phyloP scores from a whole-genome alignment of 2,329 filamentous ascomycete genomes.

The Phialophora chinensis region DNA sequence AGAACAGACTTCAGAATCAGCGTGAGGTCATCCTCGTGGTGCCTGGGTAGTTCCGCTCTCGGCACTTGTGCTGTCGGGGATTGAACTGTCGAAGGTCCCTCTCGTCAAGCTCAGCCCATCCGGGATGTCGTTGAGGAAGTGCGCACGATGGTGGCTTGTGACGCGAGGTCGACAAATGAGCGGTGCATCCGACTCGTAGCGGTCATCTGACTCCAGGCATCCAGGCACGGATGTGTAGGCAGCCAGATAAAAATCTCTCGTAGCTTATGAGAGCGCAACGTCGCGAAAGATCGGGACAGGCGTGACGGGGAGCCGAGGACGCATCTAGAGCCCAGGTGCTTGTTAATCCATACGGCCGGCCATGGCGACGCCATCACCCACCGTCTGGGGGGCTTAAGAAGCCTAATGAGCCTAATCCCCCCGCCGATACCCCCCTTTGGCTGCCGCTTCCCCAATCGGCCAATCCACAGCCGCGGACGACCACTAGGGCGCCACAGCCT shows the following conservation, averaged over 20 bases:
- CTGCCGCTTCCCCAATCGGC: neutral
- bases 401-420: conserved; percentile 8
- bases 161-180: conserved; percentile 8
- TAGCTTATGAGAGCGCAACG: neutral
- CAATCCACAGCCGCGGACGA: conserved; percentile 4
- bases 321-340: conserved; percentile 9
- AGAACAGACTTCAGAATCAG: conserved; percentile 4
- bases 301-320: conserved; percentile 6
- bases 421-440: conserved; percentile 4
- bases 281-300: conserved; percentile 25
- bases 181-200: neutral
- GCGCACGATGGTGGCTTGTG: conserved; percentile 18
- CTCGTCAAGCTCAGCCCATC: neutral
- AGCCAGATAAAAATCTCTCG: conserved; percentile 19
- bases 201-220: conserved; percentile 28
- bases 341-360: conserved; percentile 14
- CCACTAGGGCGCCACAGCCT: conserved; percentile 13
- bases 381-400: conserved; percentile 1
- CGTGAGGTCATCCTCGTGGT: conserved; percentile 6
- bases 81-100: neutral
- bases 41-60: neutral
- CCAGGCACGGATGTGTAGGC: conserved; percentile 18
- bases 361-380: neutral
- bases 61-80: neutral
- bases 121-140: neutral